phyloP scores from a whole-genome alignment of 257 asterid species.

The Coffea eugenioides region DNA sequence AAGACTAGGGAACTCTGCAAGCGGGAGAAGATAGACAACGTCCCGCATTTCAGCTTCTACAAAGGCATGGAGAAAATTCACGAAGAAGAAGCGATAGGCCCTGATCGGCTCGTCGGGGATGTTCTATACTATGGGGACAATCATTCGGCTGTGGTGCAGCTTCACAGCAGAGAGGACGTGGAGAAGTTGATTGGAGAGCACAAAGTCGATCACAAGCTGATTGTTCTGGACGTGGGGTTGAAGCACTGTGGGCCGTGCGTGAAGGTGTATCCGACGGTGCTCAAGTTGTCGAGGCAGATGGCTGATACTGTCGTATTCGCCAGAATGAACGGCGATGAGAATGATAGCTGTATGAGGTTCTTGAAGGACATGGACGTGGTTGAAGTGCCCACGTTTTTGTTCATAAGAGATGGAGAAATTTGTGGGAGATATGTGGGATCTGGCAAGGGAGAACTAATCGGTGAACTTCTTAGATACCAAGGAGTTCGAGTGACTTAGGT shows the following conservation, averaged over 20 bases:
- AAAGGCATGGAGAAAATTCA: slow-evolving; percentile 86
- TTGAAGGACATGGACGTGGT: slow-evolving; percentile 80
- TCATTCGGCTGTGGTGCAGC: slow-evolving; percentile 82
- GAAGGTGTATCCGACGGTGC: slow-evolving; percentile 88
- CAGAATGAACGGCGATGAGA: slow-evolving; percentile 96
- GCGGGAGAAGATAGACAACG: slow-evolving; percentile 64
- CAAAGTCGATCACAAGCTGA: slow-evolving; percentile 46
- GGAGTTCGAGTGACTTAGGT: slow-evolving; percentile 79
- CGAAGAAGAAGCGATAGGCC: slow-evolving; percentile 91
- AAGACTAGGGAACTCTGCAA: slow-evolving; percentile 60
- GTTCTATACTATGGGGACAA: slow-evolving; percentile 89
- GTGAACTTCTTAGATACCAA: slow-evolving; percentile 92
- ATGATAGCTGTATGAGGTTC: slow-evolving; percentile 91
- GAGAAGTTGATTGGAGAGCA: slow-evolving; percentile 62
- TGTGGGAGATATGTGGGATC: slow-evolving; percentile 91
- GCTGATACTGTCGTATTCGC: slow-evolving; percentile 76
- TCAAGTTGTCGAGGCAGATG: slow-evolving; percentile 84
- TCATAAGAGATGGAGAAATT: slow-evolving; percentile 78
- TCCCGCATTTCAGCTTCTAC: slow-evolving; percentile 94
- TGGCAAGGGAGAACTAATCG: slow-evolving; percentile 94
- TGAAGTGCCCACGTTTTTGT: slow-evolving; percentile 93
- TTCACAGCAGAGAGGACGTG: slow-evolving; percentile 73
- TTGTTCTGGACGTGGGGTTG: slow-evolving; percentile 87
- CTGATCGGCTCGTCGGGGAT: slow-evolving; percentile 81
- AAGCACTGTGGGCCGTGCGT: slow-evolving; percentile 99